phyloP scores from a whole-genome alignment of 1,284 basidiomycete species.

The Volvariella volvacea region DNA sequence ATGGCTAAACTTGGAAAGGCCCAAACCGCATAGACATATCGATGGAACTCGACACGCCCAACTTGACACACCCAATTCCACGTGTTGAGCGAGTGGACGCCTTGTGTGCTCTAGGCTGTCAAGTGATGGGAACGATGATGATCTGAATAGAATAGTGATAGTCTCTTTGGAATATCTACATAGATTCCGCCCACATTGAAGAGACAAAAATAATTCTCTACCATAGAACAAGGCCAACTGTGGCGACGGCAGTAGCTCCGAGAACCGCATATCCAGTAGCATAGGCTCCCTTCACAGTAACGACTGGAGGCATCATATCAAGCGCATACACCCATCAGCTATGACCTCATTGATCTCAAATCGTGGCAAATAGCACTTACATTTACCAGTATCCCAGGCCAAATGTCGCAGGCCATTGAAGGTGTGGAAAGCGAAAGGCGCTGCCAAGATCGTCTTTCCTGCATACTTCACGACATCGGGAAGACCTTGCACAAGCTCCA shows the following conservation, averaged over 20 bases:
- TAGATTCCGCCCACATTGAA: not conserved
- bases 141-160: no score
- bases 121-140: no score
- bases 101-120: no score
- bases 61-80: no score
- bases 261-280: conserved; percentile 77
- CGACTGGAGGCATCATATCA: conserved; percentile 44
- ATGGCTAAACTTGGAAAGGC: no score
- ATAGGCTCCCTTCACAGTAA: conserved; percentile 77
- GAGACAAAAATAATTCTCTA: conserved; percentile 18
- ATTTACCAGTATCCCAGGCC: conserved; percentile 82
- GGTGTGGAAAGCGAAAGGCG: conserved; percentile 86
- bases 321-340: not conserved
- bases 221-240: conserved; percentile 57
- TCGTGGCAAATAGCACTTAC: not conserved
- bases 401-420: conserved; percentile 92
- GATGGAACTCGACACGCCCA: no score
- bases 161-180: not conserved
- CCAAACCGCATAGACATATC: no score
- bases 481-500: conserved; percentile 64
- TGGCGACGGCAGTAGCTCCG: conserved; percentile 73
- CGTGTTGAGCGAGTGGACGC: no score
- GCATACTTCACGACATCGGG: conserved; percentile 72
- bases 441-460: conserved; percentile 72
- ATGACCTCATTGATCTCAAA: no score